These are phyloP conservation scores for Colletotrichum sidae DNA, from an alignment of 2,329 filamentous ascomycete genomes.

Conservation along the genomic window DNA sequence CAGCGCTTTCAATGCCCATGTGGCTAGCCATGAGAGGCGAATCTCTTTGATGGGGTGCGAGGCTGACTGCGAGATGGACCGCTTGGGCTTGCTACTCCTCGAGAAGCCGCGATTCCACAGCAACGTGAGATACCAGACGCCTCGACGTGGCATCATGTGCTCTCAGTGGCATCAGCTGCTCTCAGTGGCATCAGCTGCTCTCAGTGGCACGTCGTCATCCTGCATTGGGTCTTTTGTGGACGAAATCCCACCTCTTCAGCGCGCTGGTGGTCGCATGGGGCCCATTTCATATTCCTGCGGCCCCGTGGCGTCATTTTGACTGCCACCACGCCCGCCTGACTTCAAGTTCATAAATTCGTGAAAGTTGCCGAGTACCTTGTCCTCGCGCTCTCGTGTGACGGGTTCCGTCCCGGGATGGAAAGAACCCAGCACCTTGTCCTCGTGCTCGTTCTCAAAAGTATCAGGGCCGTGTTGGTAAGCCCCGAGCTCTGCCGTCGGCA, in stretches of 20 bases:
- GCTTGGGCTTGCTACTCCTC: too few species aligned
- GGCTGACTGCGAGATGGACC: too few species aligned
- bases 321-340: slow-evolving; percentile 11
- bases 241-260: not conserved
- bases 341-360: slow-evolving; percentile 26
- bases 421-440: slow-evolving; percentile 31
- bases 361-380: slow-evolving; percentile 32
- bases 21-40: too few species aligned
- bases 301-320: not conserved
- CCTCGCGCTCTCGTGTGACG: slow-evolving; percentile 27
- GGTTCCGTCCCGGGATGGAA: slow-evolving; percentile 24
- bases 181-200: too few species aligned
- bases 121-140: too few species aligned
- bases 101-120: too few species aligned
- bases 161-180: too few species aligned
- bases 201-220: too few species aligned
- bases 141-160: too few species aligned
- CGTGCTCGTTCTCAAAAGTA: slow-evolving; percentile 30
- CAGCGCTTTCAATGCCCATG: too few species aligned
- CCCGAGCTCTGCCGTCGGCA: slow-evolving; percentile 29
- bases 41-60: too few species aligned
- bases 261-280: slow-evolving; percentile 13
- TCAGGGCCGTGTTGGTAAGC: slow-evolving; percentile 34
- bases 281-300: slow-evolving; percentile 30
- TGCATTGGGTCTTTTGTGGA: too few species aligned